Conservation (phyloP, 768 basidiomycete genomes). For the Suillus paluster region DNA sequence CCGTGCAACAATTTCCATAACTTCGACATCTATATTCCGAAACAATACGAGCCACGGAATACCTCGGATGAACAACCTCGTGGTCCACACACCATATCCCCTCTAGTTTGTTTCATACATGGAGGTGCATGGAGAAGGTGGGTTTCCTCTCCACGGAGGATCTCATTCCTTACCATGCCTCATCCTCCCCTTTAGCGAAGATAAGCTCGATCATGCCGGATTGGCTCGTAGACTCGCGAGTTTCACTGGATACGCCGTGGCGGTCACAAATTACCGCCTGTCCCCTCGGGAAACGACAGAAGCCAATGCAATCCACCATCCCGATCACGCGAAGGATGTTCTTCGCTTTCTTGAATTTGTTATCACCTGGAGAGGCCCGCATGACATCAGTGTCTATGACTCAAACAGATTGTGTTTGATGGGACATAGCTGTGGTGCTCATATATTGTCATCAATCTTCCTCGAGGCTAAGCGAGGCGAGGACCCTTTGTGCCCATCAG, state of each 20-base stretch:
- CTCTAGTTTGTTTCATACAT: conserved; percentile 76
- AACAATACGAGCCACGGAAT: conserved; percentile 3
- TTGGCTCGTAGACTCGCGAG: conserved; percentile 58
- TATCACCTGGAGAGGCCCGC: conserved; percentile 40
- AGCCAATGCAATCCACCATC: conserved; percentile 56
- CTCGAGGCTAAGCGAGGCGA: conserved; percentile 49
- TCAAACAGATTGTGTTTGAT: conserved; percentile 56
- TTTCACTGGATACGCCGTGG: conserved; percentile 59
- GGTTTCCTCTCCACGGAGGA: conserved; percentile 29
- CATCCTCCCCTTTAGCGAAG: conserved; percentile 53
- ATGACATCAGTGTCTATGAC: conserved; percentile 38
- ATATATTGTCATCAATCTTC: conserved; percentile 76
- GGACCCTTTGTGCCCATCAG: conserved; percentile 47
- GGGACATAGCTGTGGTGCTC: conserved; percentile 84
- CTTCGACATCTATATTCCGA: conserved; percentile 61
- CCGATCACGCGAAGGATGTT: conserved; percentile 70
- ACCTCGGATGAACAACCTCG: background rate
- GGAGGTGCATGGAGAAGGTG: conserved; percentile 86
- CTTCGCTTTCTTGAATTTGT: conserved; percentile 67
- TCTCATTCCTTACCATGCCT: conserved; percentile 7
- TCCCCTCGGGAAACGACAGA: conserved; percentile 49
- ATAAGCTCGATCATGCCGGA: conserved; percentile 61
- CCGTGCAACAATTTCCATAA: conserved; percentile 40
- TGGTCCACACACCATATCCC: conserved; percentile 17
- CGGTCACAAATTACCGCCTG: conserved; percentile 80